Base-by-base conservation (phyloP, 306 rosid genomes). In the Trifolium dubium region DNA sequence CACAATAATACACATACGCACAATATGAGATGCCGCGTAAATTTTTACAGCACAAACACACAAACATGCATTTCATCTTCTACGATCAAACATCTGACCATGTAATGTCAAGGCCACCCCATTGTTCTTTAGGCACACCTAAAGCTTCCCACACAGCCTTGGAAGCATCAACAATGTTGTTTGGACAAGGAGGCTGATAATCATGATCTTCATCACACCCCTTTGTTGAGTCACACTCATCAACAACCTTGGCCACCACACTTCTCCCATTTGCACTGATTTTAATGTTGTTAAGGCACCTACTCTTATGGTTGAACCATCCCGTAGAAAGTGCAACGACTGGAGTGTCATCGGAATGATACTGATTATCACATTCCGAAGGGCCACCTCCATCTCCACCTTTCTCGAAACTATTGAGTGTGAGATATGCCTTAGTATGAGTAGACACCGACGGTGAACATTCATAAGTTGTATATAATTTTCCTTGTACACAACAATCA, bases 351-450 rank as follows among this genome's bases (percentile, higher is more conserved):
- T 81, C 81, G 0, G 77, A 67, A 76, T 88, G 92, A 50, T 66
- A 83, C 2, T 19, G 62, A 1, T 51, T 47, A 40, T 88, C 89
- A 56, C 89, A 88, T 34, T 80, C 78, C 2, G 87, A 88, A 46
- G 85, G 84, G 14, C 77, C 85, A 0, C 83, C 86, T 0, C 90
- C 87, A 15, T 88, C 90, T 30, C 87, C 89, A 8, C 83, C 84
- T 41, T 78, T 56, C 17, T 86, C 43, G 1, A 86, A 86, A 41
- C 86, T 86, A 17, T 82, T 84, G 0, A 84, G 75, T 1, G 90
- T 86, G 49, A 86, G 82, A 5, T 47, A 62, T 0, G 90, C 92
- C 11, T 77, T 74, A 2, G 85, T 84, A 64, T 78, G 37, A 10
- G 47, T 10, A 0, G 83, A 69, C 50, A 88, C 66, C 0, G 72